Percentiles rank a stretch among this genome's conserved stretches.
Conservation (phyloP, 805 yeast species). For the Myxozyma mucilagina region DNA sequence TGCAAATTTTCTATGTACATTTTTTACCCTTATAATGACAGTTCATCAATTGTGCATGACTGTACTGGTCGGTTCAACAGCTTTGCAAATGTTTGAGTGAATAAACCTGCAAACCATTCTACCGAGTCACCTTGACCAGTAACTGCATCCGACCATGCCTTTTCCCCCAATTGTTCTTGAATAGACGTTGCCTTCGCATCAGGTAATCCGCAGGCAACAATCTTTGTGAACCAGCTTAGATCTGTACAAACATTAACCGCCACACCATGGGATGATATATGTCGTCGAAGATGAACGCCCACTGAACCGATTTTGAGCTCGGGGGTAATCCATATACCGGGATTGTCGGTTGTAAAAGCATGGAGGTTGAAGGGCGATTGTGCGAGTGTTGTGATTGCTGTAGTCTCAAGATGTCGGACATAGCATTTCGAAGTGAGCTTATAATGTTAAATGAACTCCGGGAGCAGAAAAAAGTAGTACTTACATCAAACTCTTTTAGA, state of each 20-base stretch:
- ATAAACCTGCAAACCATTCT: conserved; percentile 7
- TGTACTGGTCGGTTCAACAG: background rate
- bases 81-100: background rate
- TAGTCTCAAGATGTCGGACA: conserved; percentile 61
- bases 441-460: conserved; percentile 38
- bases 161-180: conserved; percentile 27
- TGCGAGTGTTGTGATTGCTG: conserved; percentile 19
- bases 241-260: conserved; percentile 79
- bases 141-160: background rate
- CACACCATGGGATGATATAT: conserved; percentile 86
- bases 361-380: conserved; percentile 40
- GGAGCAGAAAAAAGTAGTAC: background rate
- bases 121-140: background rate
- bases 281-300: conserved; percentile 82
- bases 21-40: background rate
- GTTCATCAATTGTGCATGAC: background rate
- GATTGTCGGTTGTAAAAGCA: conserved; percentile 57
- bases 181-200: conserved; percentile 60
- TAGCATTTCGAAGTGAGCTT: conserved; percentile 61
- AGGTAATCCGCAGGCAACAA: conserved; percentile 84
- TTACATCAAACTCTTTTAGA: conserved; percentile 53
- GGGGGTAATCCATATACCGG: conserved; percentile 81
- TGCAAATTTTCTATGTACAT: background rate
- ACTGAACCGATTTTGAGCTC: conserved; percentile 74
- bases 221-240: conserved; percentile 63